Evolutionary conservation across 371 early-diverging fungal genomes (phyloP).

Genomic region (Fennellomyces sp.): DNA sequence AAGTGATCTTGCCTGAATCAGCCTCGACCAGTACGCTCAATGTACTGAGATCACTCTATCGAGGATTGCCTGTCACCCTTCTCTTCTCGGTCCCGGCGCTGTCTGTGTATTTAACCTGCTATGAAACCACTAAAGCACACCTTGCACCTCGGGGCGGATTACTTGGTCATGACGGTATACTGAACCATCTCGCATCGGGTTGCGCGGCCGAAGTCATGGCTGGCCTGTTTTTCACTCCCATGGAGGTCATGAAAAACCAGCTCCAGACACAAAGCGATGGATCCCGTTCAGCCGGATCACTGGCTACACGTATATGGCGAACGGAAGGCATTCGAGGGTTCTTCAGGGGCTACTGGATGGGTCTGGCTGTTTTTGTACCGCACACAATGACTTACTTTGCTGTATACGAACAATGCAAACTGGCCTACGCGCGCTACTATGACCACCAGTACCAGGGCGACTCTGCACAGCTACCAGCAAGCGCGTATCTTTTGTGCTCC

Average conservation of each 20-base stretch:
- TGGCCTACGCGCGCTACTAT: conserved; percentile 17
- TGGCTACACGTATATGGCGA: conserved; percentile 43
- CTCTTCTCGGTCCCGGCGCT: conserved; percentile 75
- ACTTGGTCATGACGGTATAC: conserved; percentile 11
- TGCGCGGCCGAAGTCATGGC: conserved; percentile 60
- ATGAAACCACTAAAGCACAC: conserved; percentile 65
- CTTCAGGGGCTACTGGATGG: conserved; percentile 75
- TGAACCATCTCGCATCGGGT: conserved; percentile 56
- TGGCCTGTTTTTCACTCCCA: conserved; percentile 74
- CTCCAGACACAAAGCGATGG: conserved; percentile 47
- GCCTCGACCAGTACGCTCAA: neutral
- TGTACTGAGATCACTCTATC: conserved; percentile 37
- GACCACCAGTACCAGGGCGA: conserved; percentile 4
- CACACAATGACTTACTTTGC: conserved; percentile 75
- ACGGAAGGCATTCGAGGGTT: conserved; percentile 71
- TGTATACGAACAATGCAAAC: conserved; percentile 77
- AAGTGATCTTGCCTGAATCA: conserved; percentile 2
- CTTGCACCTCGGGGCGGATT: conserved; percentile 14
- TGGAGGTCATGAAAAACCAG: conserved; percentile 82
- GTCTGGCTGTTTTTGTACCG: conserved; percentile 73
- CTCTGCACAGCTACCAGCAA: conserved; percentile 36
- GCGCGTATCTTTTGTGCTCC: conserved; percentile 62
- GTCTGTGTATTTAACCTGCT: conserved; percentile 71
- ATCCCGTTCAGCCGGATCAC: neutral
- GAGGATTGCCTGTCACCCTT: conserved; percentile 74